Conservation (phyloP, 2,329 filamentous ascomycete genomes). For the Iodosphaeria phyllophila region DNA sequence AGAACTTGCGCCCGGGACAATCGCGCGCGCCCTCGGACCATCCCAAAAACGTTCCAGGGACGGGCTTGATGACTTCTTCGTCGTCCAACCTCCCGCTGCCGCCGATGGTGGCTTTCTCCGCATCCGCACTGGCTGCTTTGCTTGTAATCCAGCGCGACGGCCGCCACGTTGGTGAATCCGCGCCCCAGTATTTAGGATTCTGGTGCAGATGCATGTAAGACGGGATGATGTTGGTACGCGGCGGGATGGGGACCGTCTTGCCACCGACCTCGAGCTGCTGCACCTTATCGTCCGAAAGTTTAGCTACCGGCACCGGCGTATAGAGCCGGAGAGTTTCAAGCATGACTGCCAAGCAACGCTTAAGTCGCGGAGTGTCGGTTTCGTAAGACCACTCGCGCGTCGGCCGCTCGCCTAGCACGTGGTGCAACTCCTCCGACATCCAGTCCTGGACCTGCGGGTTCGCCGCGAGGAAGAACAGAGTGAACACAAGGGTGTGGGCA, state of each 20-base stretch:
- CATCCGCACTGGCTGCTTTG: neutral
- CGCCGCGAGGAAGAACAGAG: constrained; percentile 22
- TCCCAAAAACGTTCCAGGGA: constrained; percentile 6
- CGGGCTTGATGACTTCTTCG: constrained; percentile 6
- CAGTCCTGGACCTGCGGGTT: constrained; percentile 24
- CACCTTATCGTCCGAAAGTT: constrained; percentile 7
- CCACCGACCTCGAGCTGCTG: constrained; percentile 5
- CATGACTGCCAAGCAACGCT: constrained; percentile 20
- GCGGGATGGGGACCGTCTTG: constrained; percentile 6
- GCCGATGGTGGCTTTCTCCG: neutral
- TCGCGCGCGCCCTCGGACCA: constrained; percentile 14
- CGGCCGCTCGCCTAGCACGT: constrained; percentile 7
- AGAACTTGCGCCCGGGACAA: constrained; percentile 14
- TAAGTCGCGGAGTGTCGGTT: constrained; percentile 19
- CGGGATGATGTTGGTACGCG: constrained; percentile 7
- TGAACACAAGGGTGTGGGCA: constrained; percentile 22
- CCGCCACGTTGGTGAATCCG: constrained; percentile 7
- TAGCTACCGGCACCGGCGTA: constrained; percentile 11
- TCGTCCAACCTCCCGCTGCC: too few relatives aligned
- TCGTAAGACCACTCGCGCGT: constrained; percentile 15
- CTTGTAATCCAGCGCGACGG: constrained; percentile 9
- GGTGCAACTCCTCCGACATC: constrained; percentile 19
- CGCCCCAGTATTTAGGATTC: constrained; percentile 10
- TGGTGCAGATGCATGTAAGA: constrained; percentile 8
- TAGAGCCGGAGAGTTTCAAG: constrained; percentile 23